Percentiles rank a stretch among this genome's conserved stretches.
Evolutionary conservation across 2,329 filamentous ascomycete species (phyloP).

Genomic region (Cordyceps fumosorosea): DNA sequence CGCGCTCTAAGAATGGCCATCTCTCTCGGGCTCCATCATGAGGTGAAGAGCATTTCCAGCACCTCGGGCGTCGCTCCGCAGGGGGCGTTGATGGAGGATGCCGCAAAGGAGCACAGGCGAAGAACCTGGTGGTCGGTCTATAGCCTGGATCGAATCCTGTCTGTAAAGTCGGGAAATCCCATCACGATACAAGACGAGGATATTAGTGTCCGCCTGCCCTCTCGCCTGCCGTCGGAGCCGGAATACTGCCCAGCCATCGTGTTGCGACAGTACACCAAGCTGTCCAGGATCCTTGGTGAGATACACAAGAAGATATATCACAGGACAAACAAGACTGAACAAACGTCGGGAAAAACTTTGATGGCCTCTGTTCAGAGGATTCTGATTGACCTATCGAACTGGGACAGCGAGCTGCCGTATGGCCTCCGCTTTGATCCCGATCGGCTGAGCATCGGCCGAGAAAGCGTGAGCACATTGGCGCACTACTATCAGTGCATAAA

Average conservation of each 20-base stretch:
- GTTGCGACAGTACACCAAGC: conserved; percentile 43
- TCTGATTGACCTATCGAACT: conserved; percentile 40
- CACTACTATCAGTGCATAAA: conserved; percentile 54
- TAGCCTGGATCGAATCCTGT: conserved; percentile 46
- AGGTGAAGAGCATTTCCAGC: conserved; percentile 26
- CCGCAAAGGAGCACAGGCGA: conserved; percentile 41
- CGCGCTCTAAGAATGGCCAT: conserved; percentile 51
- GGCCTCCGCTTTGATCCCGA: conserved; percentile 42
- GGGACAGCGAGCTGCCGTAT: conserved; percentile 42
- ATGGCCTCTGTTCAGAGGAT: conserved; percentile 45
- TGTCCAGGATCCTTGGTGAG: conserved; percentile 45
- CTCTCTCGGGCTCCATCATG: conserved; percentile 49
- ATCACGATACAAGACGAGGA: conserved; percentile 49
- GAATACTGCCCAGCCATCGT: conserved; percentile 40
- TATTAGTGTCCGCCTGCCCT: conserved; percentile 37
- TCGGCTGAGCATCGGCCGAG: conserved; percentile 38
- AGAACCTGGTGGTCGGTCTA: conserved; percentile 52
- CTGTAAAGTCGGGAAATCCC: conserved; percentile 48
- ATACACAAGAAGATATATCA: conserved; percentile 43
- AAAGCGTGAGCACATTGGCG: conserved; percentile 44
- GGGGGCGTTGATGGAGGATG: conserved; percentile 27
- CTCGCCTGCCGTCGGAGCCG: conserved; percentile 29
- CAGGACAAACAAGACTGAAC: conserved; percentile 27
- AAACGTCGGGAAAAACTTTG: conserved; percentile 39
- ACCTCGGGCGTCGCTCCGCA: conserved; percentile 16